Percentiles rank a stretch among this genome's conserved stretches.
Evolutionary conservation across 345 rosid genomes (phyloP).

Genomic region (Murraya koenigii): DNA sequence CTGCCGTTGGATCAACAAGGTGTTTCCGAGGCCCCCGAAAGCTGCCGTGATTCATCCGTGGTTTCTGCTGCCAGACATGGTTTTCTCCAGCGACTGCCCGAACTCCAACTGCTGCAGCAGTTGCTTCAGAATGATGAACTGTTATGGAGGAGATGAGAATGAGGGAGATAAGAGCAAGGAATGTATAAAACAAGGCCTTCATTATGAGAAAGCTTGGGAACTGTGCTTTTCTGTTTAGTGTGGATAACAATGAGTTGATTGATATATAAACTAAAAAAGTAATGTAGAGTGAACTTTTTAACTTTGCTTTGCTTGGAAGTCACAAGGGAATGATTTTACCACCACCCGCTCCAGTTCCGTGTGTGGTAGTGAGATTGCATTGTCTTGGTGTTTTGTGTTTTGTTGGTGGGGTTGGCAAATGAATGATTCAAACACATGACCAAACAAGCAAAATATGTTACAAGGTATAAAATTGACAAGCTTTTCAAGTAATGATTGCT

Average conservation of each 20-base stretch:
- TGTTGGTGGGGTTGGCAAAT: neutral
- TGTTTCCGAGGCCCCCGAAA: conserved; percentile 38
- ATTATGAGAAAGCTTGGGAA: conserved; percentile 21
- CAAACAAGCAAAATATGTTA: neutral
- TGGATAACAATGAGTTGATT: neutral
- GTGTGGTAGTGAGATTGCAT: neutral
- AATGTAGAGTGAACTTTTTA: neutral
- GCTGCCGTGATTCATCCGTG: conserved; percentile 39
- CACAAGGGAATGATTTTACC: neutral
- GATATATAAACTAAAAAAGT: neutral
- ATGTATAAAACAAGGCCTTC: conserved; percentile 13
- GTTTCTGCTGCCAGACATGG: conserved; percentile 13
- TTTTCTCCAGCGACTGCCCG: neutral
- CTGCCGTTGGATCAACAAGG: conserved; percentile 29
- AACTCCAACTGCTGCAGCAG: conserved; percentile 5
- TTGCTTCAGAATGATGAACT: conserved; percentile 14
- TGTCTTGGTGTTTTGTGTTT: neutral
- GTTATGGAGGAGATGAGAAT: conserved; percentile 2
- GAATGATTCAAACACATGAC: neutral
- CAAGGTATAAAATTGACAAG: neutral
- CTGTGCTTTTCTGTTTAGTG: neutral
- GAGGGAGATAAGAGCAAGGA: conserved; percentile 25
- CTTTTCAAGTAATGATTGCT: neutral
- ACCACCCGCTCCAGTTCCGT: neutral
- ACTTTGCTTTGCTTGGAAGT: conserved; percentile 29